Evolutionary conservation across 2,329 filamentous ascomycete species (phyloP).

Genomic region (Thielaviopsis populi): DNA sequence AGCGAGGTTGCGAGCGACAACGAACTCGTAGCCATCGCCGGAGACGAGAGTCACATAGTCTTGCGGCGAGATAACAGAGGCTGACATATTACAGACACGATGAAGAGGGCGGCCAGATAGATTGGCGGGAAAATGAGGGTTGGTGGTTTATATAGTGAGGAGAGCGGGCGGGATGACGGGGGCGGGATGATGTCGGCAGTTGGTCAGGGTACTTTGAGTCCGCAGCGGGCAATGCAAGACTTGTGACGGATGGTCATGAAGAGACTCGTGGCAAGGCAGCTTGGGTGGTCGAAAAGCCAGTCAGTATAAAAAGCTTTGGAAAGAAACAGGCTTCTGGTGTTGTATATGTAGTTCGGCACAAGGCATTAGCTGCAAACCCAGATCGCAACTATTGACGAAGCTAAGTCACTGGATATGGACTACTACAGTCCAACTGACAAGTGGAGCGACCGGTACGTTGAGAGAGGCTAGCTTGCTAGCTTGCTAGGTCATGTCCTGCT

Average conservation of each 20-base stretch:
- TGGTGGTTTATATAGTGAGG: background rate
- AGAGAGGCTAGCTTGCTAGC: no score
- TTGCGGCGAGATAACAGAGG: slow-evolving; percentile 21
- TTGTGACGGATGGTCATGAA: background rate
- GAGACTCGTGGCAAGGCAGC: background rate
- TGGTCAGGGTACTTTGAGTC: background rate
- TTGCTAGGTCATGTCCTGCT: no score
- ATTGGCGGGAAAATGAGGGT: background rate
- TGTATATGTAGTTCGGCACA: background rate
- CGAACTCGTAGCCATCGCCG: slow-evolving; percentile 61
- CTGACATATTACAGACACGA: background rate
- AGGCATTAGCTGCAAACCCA: background rate
- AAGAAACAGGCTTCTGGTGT: no score
- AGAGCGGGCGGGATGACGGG: background rate
- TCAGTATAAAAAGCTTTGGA: no score
- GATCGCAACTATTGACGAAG: background rate
- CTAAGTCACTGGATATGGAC: background rate
- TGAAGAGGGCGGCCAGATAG: background rate
- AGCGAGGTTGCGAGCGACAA: slow-evolving; percentile 56
- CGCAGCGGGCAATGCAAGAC: background rate
- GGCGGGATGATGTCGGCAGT: background rate
- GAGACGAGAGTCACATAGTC: slow-evolving; percentile 69
- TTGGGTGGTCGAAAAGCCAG: background rate
- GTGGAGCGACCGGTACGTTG: background rate
- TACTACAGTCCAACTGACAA: background rate